These are phyloP conservation scores for Ascochyta lentis DNA, from an alignment of 2,329 filamentous ascomycete species.

Conservation along the genomic window DNA sequence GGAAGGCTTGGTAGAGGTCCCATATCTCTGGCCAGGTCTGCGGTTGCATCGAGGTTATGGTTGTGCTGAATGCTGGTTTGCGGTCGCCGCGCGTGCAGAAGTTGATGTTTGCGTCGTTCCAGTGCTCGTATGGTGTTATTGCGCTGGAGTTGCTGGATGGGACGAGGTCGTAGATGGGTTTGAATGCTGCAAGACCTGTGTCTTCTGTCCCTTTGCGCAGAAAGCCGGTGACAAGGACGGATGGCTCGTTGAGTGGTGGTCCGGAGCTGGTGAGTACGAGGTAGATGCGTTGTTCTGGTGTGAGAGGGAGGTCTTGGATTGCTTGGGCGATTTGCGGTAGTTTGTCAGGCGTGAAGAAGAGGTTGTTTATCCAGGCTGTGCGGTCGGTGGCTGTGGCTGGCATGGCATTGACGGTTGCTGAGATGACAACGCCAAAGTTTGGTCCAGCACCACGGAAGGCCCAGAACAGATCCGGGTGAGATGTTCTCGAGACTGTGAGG, in stretches of 20 bases:
- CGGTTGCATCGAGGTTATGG: slow-evolving; percentile 45
- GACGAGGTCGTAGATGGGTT: slow-evolving; percentile 45
- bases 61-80: slow-evolving; percentile 50
- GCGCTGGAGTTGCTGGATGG: slow-evolving; percentile 26
- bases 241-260: slow-evolving; percentile 27
- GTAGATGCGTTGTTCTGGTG: slow-evolving; percentile 47
- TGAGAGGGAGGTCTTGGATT: slow-evolving; percentile 47
- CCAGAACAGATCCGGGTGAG: slow-evolving; percentile 44
- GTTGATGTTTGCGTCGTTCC: slow-evolving; percentile 50
- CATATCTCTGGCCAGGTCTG: slow-evolving; percentile 50
- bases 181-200: slow-evolving; percentile 44
- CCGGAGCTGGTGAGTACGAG: slow-evolving; percentile 42
- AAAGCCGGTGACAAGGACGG: slow-evolving; percentile 40
- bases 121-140: slow-evolving; percentile 46
- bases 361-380: slow-evolving; percentile 33
- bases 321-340: slow-evolving; percentile 45
- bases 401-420: slow-evolving; percentile 49
- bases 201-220: slow-evolving; percentile 45
- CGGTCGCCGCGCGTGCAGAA: slow-evolving; percentile 50
- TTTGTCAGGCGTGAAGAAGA: slow-evolving; percentile 36
- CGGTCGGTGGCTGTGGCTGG: slow-evolving; percentile 32
- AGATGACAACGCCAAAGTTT: slow-evolving; percentile 45
- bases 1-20: slow-evolving; percentile 49
- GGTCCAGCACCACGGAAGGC: slow-evolving; percentile 47
- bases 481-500: slow-evolving; percentile 36